phyloP scores from a whole-genome alignment of 2,329 filamentous ascomycete genomes.

The Penicillium sp. region DNA sequence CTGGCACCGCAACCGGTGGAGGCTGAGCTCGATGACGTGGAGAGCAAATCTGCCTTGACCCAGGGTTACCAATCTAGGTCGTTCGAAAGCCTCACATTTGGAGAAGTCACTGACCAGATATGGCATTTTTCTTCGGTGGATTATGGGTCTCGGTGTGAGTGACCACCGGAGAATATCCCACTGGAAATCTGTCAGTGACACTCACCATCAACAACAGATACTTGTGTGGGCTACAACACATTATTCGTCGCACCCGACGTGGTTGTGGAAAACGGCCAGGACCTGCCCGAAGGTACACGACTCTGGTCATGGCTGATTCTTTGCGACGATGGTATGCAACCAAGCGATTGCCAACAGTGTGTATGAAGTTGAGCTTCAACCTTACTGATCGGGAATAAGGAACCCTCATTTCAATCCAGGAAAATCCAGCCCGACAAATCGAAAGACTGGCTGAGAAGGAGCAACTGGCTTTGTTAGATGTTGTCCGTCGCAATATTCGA shows the following conservation, averaged over 20 bases:
- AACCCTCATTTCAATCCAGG: slow-evolving; percentile 65
- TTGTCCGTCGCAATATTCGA: slow-evolving; percentile 52
- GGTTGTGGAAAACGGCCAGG: slow-evolving; percentile 27
- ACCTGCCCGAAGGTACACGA: slow-evolving; percentile 46
- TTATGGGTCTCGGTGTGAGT: slow-evolving; percentile 57
- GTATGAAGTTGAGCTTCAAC: not conserved
- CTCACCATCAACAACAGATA: slow-evolving; percentile 39
- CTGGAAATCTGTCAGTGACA: too few species aligned
- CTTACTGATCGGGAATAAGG: slow-evolving; percentile 35
- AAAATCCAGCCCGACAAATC: slow-evolving; percentile 50
- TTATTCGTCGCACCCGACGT: slow-evolving; percentile 44
- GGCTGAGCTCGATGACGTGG: slow-evolving; percentile 25
- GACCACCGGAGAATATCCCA: too few species aligned
- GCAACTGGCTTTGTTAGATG: slow-evolving; percentile 24
- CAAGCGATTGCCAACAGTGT: not conserved
- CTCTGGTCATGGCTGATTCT: slow-evolving; percentile 68
- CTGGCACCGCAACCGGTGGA: slow-evolving; percentile 7
- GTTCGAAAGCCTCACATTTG: slow-evolving; percentile 43
- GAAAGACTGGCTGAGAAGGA: slow-evolving; percentile 23
- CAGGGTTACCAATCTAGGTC: slow-evolving; percentile 20
- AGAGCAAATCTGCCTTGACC: slow-evolving; percentile 25
- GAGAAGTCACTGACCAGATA: slow-evolving; percentile 61
- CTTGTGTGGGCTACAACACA: slow-evolving; percentile 67
- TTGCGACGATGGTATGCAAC: slow-evolving; percentile 54
- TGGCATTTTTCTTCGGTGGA: slow-evolving; percentile 72